Base-by-base conservation (phyloP, 2,329 filamentous ascomycete species). In the Rachicladosporium sp. region DNA sequence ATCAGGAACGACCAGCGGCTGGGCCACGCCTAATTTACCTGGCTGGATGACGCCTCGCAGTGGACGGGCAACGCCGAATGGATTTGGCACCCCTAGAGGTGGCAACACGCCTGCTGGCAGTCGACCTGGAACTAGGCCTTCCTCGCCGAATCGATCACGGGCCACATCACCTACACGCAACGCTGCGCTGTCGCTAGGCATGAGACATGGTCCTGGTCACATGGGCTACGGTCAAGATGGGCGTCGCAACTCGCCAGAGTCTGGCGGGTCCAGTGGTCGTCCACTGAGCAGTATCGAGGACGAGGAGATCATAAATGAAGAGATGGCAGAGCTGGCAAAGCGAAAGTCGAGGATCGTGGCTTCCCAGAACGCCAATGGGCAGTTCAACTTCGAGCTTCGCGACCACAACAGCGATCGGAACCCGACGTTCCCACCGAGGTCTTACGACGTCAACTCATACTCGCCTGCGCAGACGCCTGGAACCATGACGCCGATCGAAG, bases 21-120 rank as follows among this genome's bases (percentile, higher is more conserved):
- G 52, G 52, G 57, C 53, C 37, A 58, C 55, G 4, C 50, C 50
- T 9, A 51, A 47, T 31, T 34, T 51, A 31, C 55, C 55, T 21
- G 56, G 56, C 8, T 59, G 55, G 55, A 58, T 59, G 54, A 57
- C 58, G 4, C 59, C 62, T 2, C 49, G 60, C 15, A 65, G 63
- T 33, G 63, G 65, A 12, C 64, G 60, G 45, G 62, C 59, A 34
- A 63, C 63, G 1, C 62, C 64, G n/a, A 61, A 54, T 37, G 62
- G 62, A 15, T 54, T 59, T 42, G 50, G 49, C 7, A 54, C 63
- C 5, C 60, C 63, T 13, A 52, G 55, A 19, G 45, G 47, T 10
- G 31, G 29, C 11, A 40, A 36, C 12, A 56, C 54, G 9, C 54
- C 56, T 8, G 46, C 44, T 11, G 43, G 46, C 5, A 51, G 47